Base-by-base conservation (phyloP, 1,139 yeast genomes). In the Scheffersomyces parashehatae region DNA sequence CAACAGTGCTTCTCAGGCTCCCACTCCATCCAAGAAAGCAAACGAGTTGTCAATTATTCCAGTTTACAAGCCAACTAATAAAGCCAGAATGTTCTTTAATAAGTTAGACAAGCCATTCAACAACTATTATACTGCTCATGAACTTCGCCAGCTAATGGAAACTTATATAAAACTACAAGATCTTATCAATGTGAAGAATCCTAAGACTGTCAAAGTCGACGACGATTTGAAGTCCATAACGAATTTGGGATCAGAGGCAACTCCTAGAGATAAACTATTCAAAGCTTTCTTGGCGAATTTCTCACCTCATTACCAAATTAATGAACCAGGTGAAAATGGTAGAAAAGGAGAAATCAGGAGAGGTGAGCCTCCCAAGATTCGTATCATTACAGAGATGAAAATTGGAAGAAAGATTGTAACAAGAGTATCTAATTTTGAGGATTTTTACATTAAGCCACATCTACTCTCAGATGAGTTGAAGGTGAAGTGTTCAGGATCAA, bases 391-490 rank as follows among this genome's bases (percentile, higher is more conserved):
- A 8, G 95, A 88, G 61, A 77, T 82, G 52, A 86, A 88, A 53
- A 83, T 88, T 45, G 96, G 97, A 0, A 75, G 95, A 47, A 91
- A 90, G 59, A 75, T 85, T 5, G 79, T 89, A 14, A 91, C 98
- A 0, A 74, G 83, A 38, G 79, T 91, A 0, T 70, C 78, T 24
- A 85, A 88, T 48, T 75, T 87, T 51, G 96, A 88, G 51, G 69
- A 71, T 4, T 93, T 82, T 62, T 74, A 76, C 43, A 77, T 91
- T 29, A 84, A 82, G 46, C 79, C 90, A 0, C 82, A 79, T 32
- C 70, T 73, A 7, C 65, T 93, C 16, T 83, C 95, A 2, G 82
- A 81, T 36, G 87, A 83, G 41, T 65, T 93, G 48, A 80, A 87
- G 49, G 81, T 82, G 28, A 82, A 83, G 49, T 93, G 98, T 62